Base-by-base conservation (phyloP, 176 grass and related monocot genomes). In the Poa pratensis region DNA sequence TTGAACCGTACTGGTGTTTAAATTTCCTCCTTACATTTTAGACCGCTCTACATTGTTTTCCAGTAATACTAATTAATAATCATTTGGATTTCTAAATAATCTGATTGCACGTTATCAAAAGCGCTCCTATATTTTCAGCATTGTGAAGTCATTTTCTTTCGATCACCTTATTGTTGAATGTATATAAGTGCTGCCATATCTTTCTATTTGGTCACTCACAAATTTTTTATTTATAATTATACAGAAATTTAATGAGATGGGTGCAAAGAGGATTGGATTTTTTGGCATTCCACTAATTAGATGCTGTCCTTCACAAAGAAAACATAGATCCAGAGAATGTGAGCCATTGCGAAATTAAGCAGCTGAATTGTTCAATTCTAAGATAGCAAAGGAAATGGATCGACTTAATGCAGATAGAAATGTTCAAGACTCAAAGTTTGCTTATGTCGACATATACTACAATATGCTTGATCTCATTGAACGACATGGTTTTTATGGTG, bases 291-390 rank as follows among this genome's bases (percentile, higher is more conserved):
- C 94, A 76, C 90, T 91, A 75, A 16, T 95, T 20, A 90, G 88
- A n/a, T 95, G 94, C 19, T 73, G 85, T 57, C 90, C 88, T 52
- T 91, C 93, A 50, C 90, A 95, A 66, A 91, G 73, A 83, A 82
- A 87, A 23, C 19, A 79, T 3, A 76, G 4, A 30, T 66, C 75
- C 18, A 78, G 83, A 45, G 59, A 85, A 73, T 95, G 93, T 22
- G 93, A 90, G 2, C 63, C 91, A 48, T 48, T 18, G 55, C 78
- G 88, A 14, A 95, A 95, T 60, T 53, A 91, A 68, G 83, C 77
- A 0, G 78, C 94, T 16, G 17, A 64, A 69, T 49, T 93, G 10
- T 93, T 69, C 75, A 95, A 95, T 32, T 80, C 85, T 7, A 83
- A 48, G 52, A 49, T 95, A 17, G 59, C 24, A 27, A 68, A 75